Conservation (phyloP, 345 rosid genomes). For the Gossypium ekmanianum region DNA sequence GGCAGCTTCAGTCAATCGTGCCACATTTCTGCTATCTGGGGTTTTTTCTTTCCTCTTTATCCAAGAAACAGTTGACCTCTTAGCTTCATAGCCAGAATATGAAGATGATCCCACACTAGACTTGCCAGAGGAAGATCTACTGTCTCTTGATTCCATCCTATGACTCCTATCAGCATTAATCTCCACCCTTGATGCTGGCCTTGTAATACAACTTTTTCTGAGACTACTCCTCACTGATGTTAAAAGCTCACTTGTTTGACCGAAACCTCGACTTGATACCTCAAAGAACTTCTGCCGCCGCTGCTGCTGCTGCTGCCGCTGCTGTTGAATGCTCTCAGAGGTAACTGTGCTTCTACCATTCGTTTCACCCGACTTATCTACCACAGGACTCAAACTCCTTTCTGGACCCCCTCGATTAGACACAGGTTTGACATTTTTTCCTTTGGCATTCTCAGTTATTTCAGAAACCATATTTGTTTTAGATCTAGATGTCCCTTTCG, state of each 20-base stretch:
- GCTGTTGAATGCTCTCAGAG: constrained; percentile 30
- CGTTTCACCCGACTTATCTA: constrained; percentile 24
- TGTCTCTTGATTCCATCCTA: constrained; percentile 21
- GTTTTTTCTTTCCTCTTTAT: constrained; percentile 33
- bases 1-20: constrained; percentile 24
- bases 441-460: constrained; percentile 20
- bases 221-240: constrained; percentile 36
- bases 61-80: constrained; percentile 12
- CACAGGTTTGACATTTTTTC: constrained; percentile 15
- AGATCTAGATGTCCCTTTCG: constrained; percentile 29
- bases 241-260: constrained; percentile 35
- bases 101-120: constrained; percentile 56
- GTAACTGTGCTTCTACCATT: constrained; percentile 37
- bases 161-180: constrained; percentile 17
- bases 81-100: constrained; percentile 17
- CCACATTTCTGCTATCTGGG: constrained; percentile 41
- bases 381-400: constrained; percentile 19
- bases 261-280: constrained; percentile 36
- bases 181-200: constrained; percentile 51
- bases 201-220: constrained; percentile 47
- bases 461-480: constrained; percentile 28
- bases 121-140: constrained; percentile 40
- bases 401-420: constrained; percentile 4
- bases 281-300: constrained; percentile 13
- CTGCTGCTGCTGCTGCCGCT: neutral